Conservation (phyloP, 2,329 filamentous ascomycete genomes). For the Talaromyces sp. region DNA sequence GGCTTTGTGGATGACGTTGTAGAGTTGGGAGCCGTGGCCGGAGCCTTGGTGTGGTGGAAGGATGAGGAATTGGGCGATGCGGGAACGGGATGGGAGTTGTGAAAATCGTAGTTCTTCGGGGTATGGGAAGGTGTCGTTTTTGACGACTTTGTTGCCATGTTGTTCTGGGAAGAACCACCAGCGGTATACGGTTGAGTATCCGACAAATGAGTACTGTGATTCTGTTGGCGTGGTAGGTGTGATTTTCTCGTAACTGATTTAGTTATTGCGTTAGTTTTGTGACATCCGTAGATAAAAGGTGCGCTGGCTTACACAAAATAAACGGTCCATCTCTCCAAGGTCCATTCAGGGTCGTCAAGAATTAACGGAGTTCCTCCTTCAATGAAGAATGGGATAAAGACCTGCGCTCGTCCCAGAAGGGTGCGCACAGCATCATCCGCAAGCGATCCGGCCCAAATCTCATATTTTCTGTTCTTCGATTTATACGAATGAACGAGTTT, state of each 20-base stretch:
- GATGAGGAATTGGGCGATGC: slow-evolving; percentile 91
- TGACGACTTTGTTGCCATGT: slow-evolving; percentile 37
- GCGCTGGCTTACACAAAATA: slow-evolving; percentile 66
- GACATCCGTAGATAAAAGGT: neutral
- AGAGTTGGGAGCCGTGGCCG: slow-evolving; percentile 76
- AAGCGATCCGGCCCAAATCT: slow-evolving; percentile 79
- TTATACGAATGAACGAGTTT: slow-evolving; percentile 63
- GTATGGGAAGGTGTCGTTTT: slow-evolving; percentile 44
- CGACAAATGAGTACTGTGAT: slow-evolving; percentile 74
- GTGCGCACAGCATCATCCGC: slow-evolving; percentile 65
- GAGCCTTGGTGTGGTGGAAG: slow-evolving; percentile 80
- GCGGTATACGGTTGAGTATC: slow-evolving; percentile 86
- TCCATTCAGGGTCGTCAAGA: slow-evolving; percentile 68
- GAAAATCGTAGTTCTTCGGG: slow-evolving; percentile 47
- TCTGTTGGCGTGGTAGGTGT: slow-evolving; percentile 43
- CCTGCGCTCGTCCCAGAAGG: slow-evolving; percentile 75
- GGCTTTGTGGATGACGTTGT: slow-evolving; percentile 70
- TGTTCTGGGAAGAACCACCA: slow-evolving; percentile 60
- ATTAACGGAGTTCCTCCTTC: slow-evolving; percentile 82
- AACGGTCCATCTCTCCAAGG: slow-evolving; percentile 80
- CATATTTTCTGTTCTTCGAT: slow-evolving; percentile 62
- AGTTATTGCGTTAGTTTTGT: slow-evolving; percentile 20
- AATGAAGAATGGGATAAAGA: slow-evolving; percentile 81
- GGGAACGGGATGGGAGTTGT: slow-evolving; percentile 69
- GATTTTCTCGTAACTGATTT: slow-evolving; percentile 53